Conservation (phyloP, 73 alveolate species). For the Blepharisma japonicum region DNA sequence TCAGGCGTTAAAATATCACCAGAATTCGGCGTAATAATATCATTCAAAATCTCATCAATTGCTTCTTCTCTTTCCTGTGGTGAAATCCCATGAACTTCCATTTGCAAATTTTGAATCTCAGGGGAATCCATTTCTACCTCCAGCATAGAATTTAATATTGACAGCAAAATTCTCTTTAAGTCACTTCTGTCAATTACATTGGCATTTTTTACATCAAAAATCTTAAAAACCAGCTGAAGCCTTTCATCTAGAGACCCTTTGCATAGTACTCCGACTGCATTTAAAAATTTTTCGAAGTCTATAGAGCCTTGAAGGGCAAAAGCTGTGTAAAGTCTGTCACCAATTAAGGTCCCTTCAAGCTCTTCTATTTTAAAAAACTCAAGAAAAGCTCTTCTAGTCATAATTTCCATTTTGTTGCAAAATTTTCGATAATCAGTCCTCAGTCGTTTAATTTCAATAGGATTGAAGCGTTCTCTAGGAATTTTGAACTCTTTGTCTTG, state of each 20-base stretch:
- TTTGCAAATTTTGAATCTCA: background rate
- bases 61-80: slow-evolving; percentile 29
- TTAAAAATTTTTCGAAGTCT: slow-evolving; percentile 8
- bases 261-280: background rate
- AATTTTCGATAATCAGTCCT: background rate
- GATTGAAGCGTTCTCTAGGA: too few species aligned
- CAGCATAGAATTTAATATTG: slow-evolving; percentile 14
- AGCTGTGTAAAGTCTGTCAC: slow-evolving; percentile 6
- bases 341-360: slow-evolving; percentile 12
- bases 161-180: background rate
- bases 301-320: slow-evolving; percentile 23
- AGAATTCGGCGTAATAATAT: too few species aligned
- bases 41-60: background rate
- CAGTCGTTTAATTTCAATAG: background rate
- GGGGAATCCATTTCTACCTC: background rate
- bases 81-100: background rate
- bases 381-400: slow-evolving; percentile 3
- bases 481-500: too few species aligned
- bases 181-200: background rate
- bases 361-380: background rate
- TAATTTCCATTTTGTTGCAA: slow-evolving; percentile 22
- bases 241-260: slow-evolving; percentile 5
- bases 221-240: background rate
- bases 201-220: slow-evolving; percentile 9
- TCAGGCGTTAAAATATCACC: too few species aligned